Conservation (phyloP, 306 rosid species). For the Medicago lupulina region DNA sequence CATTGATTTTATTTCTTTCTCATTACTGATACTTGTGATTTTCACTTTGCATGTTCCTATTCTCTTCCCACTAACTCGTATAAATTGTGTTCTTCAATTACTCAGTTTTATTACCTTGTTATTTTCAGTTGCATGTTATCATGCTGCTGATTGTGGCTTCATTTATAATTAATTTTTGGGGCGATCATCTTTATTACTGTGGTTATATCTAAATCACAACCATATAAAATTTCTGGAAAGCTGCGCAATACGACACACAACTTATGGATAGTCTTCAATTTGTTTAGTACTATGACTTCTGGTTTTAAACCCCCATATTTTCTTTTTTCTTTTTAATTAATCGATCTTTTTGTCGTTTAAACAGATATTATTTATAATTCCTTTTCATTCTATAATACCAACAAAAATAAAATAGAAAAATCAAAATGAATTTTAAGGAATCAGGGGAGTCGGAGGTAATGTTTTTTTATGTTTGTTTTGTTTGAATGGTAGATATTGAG, state of each 20-base stretch:
- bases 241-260: neutral
- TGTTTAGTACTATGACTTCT: neutral
- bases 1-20: neutral
- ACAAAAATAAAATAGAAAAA: neutral
- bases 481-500: conserved; percentile 72
- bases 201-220: neutral
- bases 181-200: neutral
- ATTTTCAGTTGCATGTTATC: conserved; percentile 6
- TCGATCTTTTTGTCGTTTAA: neutral
- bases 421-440: conserved; percentile 10
- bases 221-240: neutral
- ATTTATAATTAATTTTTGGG: neutral
- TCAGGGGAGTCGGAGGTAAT: conserved; percentile 27
- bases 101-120: conserved; percentile 13
- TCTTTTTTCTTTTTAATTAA: no score
- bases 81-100: neutral
- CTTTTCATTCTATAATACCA: neutral
- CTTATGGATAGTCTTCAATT: neutral
- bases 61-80: neutral
- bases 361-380: neutral
- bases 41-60: neutral
- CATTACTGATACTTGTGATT: neutral
- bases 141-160: conserved; percentile 1
- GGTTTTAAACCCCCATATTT: neutral
- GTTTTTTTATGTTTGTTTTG: conserved; percentile 44